Evolutionary conservation across 2,329 filamentous ascomycete genomes (phyloP).

Genomic region (Claviceps sp.): DNA sequence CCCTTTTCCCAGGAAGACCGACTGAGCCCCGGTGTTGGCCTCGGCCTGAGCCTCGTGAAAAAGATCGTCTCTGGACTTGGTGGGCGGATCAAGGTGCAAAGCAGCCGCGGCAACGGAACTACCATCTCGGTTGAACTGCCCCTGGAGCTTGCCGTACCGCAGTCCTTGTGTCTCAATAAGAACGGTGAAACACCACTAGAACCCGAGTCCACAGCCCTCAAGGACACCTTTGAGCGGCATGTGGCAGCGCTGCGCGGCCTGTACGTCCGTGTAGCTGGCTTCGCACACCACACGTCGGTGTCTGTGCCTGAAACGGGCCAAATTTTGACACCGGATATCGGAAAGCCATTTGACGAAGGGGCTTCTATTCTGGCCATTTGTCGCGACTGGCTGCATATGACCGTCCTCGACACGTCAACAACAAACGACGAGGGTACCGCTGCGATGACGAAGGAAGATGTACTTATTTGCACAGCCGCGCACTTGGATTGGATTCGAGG

Average conservation of each 20-base stretch:
- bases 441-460: slow-evolving; percentile 10
- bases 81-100: slow-evolving; percentile 46
- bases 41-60: slow-evolving; percentile 53
- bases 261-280: slow-evolving; percentile 15
- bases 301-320: neutral
- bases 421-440: neutral
- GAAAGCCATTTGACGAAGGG: neutral
- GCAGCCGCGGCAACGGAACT: slow-evolving; percentile 22
- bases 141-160: slow-evolving; percentile 7
- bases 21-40: slow-evolving; percentile 45
- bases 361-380: slow-evolving; percentile 14
- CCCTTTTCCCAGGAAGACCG: slow-evolving; percentile 52
- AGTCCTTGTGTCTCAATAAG: neutral
- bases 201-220: too few relatives aligned
- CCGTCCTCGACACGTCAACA: slow-evolving; percentile 11
- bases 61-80: slow-evolving; percentile 43
- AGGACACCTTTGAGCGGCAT: slow-evolving; percentile 12
- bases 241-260: slow-evolving; percentile 18
- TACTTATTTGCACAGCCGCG: slow-evolving; percentile 11
- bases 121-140: slow-evolving; percentile 21
- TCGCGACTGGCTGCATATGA: slow-evolving; percentile 19
- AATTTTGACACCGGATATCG: neutral
- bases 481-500: neutral
- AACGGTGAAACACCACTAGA: neutral
- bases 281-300: neutral